Base-by-base conservation (phyloP, 192 early-diverging fungal species). In the Funneliformis mosseae region DNA sequence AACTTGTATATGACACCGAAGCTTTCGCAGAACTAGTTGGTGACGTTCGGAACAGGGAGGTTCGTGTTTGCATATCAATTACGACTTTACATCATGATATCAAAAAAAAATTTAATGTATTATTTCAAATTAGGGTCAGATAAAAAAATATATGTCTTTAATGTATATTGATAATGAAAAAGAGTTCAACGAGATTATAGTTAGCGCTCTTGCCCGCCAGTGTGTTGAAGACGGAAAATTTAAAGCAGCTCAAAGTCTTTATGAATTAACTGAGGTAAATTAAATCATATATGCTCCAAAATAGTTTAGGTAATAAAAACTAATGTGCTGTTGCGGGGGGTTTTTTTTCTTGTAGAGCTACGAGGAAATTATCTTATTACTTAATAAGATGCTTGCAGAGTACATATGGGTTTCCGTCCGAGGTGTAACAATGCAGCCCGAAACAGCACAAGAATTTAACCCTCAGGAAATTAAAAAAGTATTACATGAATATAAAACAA, bases 261-360 rank as follows among this genome's bases (percentile, higher is more conserved):
- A 62, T 55, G 78, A 79, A 71, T 59, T 79, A 43, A 66, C 68
- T 2, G 28, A 79, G 78, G 78, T 79, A 41, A 59, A 33, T 64
- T 9, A 67, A 41, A 21, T 39, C 25, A 14, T 28, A 50, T 69
- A 27, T 0, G 14, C 4, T 16, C 27, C 21, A n/a, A 10, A 23
- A 38, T 77, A 3, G 25, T 25, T 48, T 46, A 5, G 9, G 4
- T 18, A 46, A 48, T 68, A 7, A 28, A n/a, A 46, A 46, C 28
- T 18, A 3, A 78, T 10, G 7, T 41, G 33, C 33, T 2, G 33
- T 33, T 33, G 33, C n/a, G n/a, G n/a, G n/a, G n/a, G n/a, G n/a
- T n/a, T n/a, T 75, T 76, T 78, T 43, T 3, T 70, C 39, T 25
- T 23, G 6, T 78, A 86, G 85, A 84, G 84, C 69, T 86, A 83